phyloP scores from a whole-genome alignment of 1,284 basidiomycete species.

The Meripilus lineatus region DNA sequence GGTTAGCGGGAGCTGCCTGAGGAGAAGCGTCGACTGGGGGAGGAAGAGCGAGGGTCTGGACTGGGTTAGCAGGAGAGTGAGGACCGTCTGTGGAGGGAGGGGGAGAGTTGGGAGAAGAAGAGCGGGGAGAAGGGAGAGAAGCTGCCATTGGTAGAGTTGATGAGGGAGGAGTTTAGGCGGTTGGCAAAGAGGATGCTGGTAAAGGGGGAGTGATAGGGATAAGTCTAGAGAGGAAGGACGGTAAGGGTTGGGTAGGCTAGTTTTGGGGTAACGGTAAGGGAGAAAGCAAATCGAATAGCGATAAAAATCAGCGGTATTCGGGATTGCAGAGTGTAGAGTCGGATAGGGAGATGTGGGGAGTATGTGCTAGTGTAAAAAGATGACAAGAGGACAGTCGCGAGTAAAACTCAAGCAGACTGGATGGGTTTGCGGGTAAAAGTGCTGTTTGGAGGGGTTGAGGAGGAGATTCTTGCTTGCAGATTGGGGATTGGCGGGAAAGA shows the following conservation, averaged over 20 bases:
- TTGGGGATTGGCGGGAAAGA: constrained; percentile 39
- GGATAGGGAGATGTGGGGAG: constrained; percentile 13
- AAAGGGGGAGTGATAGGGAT: constrained; percentile 14
- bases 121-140: constrained; percentile 41
- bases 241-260: background rate
- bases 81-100: constrained; percentile 44
- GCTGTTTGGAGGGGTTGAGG: constrained; percentile 23
- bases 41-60: constrained; percentile 34
- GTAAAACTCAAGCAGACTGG: constrained; percentile 56
- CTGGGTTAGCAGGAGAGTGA: constrained; percentile 36
- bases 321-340: constrained; percentile 17
- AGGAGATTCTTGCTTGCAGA: constrained; percentile 21
- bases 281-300: constrained; percentile 24
- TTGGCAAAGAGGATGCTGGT: background rate
- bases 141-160: constrained; percentile 28
- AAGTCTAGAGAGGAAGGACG: constrained; percentile 14
- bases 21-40: constrained; percentile 27
- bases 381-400: constrained; percentile 26
- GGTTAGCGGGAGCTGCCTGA: constrained; percentile 18
- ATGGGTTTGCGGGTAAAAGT: constrained; percentile 27
- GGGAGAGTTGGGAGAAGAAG: constrained; percentile 33
- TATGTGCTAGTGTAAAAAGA: constrained; percentile 7
- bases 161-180: constrained; percentile 3
- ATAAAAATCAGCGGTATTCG: constrained; percentile 59
- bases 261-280: constrained; percentile 12